Evolutionary conservation across 2,329 filamentous ascomycete genomes (phyloP), one percentile per base, ranked within the genome.

Genomic region (Venturia aucupariae): DNA sequence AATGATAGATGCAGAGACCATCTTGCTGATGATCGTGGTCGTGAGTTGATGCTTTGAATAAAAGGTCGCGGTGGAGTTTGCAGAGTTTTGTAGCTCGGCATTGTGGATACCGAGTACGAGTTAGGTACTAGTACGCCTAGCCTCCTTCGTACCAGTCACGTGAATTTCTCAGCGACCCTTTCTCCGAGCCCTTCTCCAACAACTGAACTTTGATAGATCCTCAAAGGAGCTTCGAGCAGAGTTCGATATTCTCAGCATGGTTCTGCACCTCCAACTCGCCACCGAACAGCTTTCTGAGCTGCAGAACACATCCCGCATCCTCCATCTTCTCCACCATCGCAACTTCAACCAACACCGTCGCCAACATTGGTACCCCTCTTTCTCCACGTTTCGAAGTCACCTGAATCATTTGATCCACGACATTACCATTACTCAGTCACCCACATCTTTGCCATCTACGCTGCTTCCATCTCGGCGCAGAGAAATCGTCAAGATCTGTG

Each of bases 281-380:
- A 19, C 38, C 22, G 55, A 38, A 38, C 55, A 60, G 38, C 10
- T 39, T 22, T 30, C 24, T 4, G 46, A 63, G 19, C 72, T 76
- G 1, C 55, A 67, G 57, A 74, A 77, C 65, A 71, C 71, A 69
- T 82, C 61, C 15, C 51, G 51, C 51, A 57, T 92, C 59, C 84
- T 97, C 55, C 81, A 88, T 71, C 83, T 89, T 68, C 84, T 95
- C 70, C 84, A 87, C 75, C 86, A 90, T 73, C 90, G 92, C 70
- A 94, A 97, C 79, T 88, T 87, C 72, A 97, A 97, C 78, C 93
- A 97, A 77, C 93, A 97, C 75, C 86, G 86, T 64, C 81, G 83
- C 67, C 84, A 87, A 38, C 84, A 86, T 72, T 99, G 93, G 93
- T 97, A 90, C 85, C 84, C 86, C 70, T 80, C 79, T 70, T 85